phyloP scores from a whole-genome alignment of 768 basidiomycete genomes.

The Agaricus sinodeliciosus region DNA sequence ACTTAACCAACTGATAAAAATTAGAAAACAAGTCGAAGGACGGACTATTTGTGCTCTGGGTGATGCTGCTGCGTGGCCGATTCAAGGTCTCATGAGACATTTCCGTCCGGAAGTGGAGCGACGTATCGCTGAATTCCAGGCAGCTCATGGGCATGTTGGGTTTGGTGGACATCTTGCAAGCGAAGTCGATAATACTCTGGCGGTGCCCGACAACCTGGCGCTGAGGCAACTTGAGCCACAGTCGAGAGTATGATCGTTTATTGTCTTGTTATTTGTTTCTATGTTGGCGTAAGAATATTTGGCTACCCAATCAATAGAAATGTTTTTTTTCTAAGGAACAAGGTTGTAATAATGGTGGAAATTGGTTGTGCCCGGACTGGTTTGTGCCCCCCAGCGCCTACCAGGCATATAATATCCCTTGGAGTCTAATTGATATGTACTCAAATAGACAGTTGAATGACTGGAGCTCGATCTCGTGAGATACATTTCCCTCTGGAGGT shows the following conservation, averaged over 20 bases:
- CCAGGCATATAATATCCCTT: neutral
- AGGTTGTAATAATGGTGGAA: no score
- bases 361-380: no score
- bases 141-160: constrained; percentile 71
- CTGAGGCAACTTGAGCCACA: constrained; percentile 32
- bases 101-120: constrained; percentile 94
- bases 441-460: no score
- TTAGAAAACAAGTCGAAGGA: constrained; percentile 92
- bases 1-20: neutral
- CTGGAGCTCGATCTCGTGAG: no score
- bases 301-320: constrained; percentile 1
- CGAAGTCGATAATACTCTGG: constrained; percentile 62
- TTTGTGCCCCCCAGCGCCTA: no score
- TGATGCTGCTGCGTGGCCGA: constrained; percentile 98
- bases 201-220: constrained; percentile 72
- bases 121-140: constrained; percentile 75
- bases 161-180: constrained; percentile 79
- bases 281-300: neutral
- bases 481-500: no score
- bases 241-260: neutral
- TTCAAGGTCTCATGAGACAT: constrained; percentile 95
- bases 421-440: no score
- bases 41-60: constrained; percentile 96
- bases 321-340: neutral
- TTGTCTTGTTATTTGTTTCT: neutral